Evolutionary conservation across 129 eudicot species (phyloP).

Genomic region (Chrysanthemum seticuspe): DNA sequence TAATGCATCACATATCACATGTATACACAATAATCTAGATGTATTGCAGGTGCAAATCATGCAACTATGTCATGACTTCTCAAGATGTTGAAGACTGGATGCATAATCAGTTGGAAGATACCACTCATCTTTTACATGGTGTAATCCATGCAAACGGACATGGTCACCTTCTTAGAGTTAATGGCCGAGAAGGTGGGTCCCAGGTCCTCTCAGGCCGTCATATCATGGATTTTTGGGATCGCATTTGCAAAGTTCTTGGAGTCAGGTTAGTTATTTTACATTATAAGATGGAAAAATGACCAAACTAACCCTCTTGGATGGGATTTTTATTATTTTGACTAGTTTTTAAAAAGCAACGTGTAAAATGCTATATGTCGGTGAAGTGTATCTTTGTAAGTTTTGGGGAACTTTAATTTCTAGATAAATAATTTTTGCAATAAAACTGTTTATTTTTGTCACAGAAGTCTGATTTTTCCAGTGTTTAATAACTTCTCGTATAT

Average conservation of each 20-base stretch:
- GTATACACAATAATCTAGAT: background rate
- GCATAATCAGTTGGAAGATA: slow-evolving; percentile 79
- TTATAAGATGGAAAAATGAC: background rate
- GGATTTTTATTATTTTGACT: too few species aligned
- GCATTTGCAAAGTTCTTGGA: slow-evolving; percentile 77
- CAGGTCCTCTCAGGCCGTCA: slow-evolving; percentile 70
- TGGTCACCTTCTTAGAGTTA: slow-evolving; percentile 92
- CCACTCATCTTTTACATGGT: slow-evolving; percentile 86
- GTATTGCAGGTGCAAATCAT: slow-evolving; percentile 72
- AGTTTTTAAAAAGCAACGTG: background rate
- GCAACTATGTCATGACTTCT: slow-evolving; percentile 74
- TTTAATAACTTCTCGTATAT: background rate
- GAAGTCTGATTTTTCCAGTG: too few species aligned
- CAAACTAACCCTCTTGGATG: too few species aligned
- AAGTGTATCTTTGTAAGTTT: too few species aligned
- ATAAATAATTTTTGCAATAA: too few species aligned
- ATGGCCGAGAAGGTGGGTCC: slow-evolving; percentile 95
- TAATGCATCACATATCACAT: background rate
- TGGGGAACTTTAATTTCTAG: too few species aligned
- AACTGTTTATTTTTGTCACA: too few species aligned
- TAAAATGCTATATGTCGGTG: background rate
- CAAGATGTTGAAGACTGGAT: slow-evolving; percentile 94
- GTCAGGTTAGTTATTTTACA: slow-evolving; percentile 61
- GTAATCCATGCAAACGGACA: slow-evolving; percentile 83
- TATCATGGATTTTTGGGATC: slow-evolving; percentile 98